Evolutionary conservation across 371 early-diverging fungal genomes (phyloP), one percentile per base, ranked within the genome.

Genomic region (Zopfochytrium polystomum): DNA sequence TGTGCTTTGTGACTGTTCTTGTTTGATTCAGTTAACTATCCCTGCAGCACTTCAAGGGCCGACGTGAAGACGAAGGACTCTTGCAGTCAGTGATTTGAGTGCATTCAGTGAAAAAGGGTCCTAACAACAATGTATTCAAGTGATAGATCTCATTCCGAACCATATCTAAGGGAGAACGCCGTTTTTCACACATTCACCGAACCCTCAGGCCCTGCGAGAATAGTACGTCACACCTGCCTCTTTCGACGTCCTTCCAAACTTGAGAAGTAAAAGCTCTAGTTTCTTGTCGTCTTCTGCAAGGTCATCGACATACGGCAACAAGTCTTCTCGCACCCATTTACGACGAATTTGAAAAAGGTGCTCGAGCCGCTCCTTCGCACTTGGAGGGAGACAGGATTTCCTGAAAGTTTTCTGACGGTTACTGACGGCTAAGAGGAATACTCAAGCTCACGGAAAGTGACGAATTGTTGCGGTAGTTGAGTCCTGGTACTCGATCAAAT

Each of bases 241-340:
- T 51, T 55, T 70, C 6, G 68, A 73, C 53, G 66, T 53, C 27
- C 77, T 33, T 1, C 63, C 63, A 55, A 67, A 68, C 61, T 76
- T 76, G n/a, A 73, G 30, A n/a, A 73, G 31, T 3, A 73, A 30
- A 5, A 66, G 62, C 29, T 76, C 74, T 2, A 68, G 58, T 31
- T 71, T 56, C 68, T 73, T 67, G 13, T 42, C 34, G 27, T 60
- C 54, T 3, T 65, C 56, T 23, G 73, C 74, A 20, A 73, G 54
- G 51, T 76, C 74, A 38, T 55, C 48, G 58, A 72, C 55, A 51
- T 64, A 77, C 6, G 71, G 73, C 57, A 73, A 26, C 2, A 77
- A 55, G n/a, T 77, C 77, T 6, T 53, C 58, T 13, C 52, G 50
- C 1, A 44, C 27, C 77, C 77, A 77, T 57, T 70, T 69, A 27